Evolutionary conservation across 306 rosid genomes (phyloP).

Genomic region (Cucumis sativus): Cucumber_9930_V3 NC_026657.2:10081501-10082000

Average conservation of each 20-base stretch:
- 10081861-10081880: constrained; percentile 66
- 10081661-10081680: neutral
- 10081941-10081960: constrained; percentile 61
- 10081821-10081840: constrained; percentile 89
- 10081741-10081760: constrained; percentile 70
- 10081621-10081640: constrained; percentile 44
- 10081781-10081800: constrained; percentile 31
- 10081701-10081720: constrained; percentile 9
- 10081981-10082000: constrained; percentile 1
- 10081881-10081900: constrained; percentile 81
- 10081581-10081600: neutral
- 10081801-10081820: constrained; percentile 61
- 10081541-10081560: neutral
- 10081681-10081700: constrained; percentile 7
- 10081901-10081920: constrained; percentile 71
- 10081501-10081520: neutral
- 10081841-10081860: constrained; percentile 77
- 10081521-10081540: constrained; percentile 10
- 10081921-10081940: constrained; percentile 72
- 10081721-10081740: constrained; percentile 34
- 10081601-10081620: neutral
- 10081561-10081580: neutral
- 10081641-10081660: constrained; percentile 33
- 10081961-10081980: constrained; percentile 66
- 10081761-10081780: constrained; percentile 43